Conservation (phyloP, 2,329 filamentous ascomycete genomes). For the Aspergillus spinulosporus region DNA sequence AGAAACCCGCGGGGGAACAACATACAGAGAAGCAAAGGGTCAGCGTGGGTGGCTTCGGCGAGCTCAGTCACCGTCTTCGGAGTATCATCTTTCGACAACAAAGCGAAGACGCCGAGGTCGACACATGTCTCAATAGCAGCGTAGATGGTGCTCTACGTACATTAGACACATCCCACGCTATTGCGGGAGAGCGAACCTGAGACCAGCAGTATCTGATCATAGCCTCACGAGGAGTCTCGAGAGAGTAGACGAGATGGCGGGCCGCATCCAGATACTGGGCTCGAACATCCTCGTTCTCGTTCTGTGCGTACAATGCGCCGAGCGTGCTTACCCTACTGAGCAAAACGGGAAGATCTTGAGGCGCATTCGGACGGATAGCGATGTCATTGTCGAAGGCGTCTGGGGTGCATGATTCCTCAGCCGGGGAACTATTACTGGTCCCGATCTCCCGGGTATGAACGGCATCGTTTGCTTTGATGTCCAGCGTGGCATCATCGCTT, state of each 20-base stretch:
- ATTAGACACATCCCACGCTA: background rate
- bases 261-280: conserved; percentile 21
- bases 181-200: conserved; percentile 29
- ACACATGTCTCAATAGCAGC: conserved; percentile 27
- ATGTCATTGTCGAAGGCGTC: conserved; percentile 14
- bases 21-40: conserved; percentile 24
- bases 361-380: conserved; percentile 17
- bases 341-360: conserved; percentile 15
- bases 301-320: conserved; percentile 10
- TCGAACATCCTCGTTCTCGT: conserved; percentile 15
- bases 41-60: conserved; percentile 22
- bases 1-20: background rate
- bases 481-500: background rate
- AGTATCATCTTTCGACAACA: conserved; percentile 24
- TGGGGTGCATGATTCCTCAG: background rate
- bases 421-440: background rate
- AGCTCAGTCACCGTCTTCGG: conserved; percentile 26
- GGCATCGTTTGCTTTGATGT: background rate
- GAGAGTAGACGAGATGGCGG: conserved; percentile 25
- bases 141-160: conserved; percentile 20
- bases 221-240: conserved; percentile 52
- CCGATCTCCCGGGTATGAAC: background rate
- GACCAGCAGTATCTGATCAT: conserved; percentile 52
- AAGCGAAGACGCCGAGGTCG: conserved; percentile 26
- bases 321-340: conserved; percentile 16